Base-by-base conservation (phyloP, 2,329 filamentous ascomycete genomes). In the Fusarium phyllophilum region DNA sequence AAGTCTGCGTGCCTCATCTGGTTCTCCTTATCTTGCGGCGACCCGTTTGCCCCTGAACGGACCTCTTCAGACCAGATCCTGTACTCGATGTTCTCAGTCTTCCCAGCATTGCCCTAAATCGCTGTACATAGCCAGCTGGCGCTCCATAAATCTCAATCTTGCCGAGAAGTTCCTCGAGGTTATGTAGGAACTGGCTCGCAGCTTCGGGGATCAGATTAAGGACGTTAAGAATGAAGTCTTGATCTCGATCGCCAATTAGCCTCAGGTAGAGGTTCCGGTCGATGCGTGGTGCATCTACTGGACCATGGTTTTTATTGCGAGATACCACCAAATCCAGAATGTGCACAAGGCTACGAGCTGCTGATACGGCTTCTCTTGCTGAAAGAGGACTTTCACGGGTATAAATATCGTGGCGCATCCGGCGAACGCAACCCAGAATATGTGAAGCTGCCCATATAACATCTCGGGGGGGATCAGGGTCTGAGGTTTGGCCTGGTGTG, bases 361-460 rank as follows among this genome's bases (percentile, higher is more conserved):
- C 88, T 6, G 84, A 85, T 34, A 81, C 78, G 8, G 84, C 81
- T 72, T 87, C 85, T 46, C 73, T 77, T 1, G 72, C 67, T 18
- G 80, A 74, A 1, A 86, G 81, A 2, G 84, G 83, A 12, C 73
- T 77, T 52, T 82, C 79, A 8, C 83, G 81, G 34, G 79, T 77
- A 63, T 82, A 82, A 18, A 88, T 81, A 22, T 83, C 78, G 39
- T 82, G 79, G 49, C 82, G 80, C 66, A 90, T 85, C 66, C 85
- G 83, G 38, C 76, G 73, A 18, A 85, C 80, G 33, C 84, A 84
- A 26, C 82, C 81, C 12, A 80, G 73, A 36, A 89, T 82, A 62
- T 89, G 87, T 10, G 75, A 78, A 2, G 86, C 84, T 7, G 87
- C 88, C 88, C 88, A 89, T 14, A 79, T 60, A 3, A 87, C 85